Percentiles rank a stretch among this genome's conserved stretches.
Conservation (phyloP, 805 yeast genomes). For the Myxozyma monticola region DNA sequence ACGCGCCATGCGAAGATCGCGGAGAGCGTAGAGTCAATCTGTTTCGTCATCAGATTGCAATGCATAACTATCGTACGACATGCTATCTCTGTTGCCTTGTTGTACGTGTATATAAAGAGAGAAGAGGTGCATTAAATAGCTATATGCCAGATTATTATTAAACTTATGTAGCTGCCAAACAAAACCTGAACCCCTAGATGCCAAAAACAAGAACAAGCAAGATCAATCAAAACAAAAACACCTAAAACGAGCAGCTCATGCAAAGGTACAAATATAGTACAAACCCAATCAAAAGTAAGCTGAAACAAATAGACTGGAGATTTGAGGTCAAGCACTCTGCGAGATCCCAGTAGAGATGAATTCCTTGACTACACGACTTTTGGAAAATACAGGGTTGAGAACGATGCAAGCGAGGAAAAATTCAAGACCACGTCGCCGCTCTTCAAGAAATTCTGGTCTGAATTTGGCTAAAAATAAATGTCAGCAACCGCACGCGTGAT, state of each 20-base stretch:
- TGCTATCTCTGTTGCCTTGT: too few relatives aligned
- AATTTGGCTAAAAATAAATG: constrained; percentile 32
- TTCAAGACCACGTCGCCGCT: constrained; percentile 47
- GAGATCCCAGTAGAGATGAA: constrained; percentile 33
- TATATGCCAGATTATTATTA: too few relatives aligned
- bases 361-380: constrained; percentile 38
- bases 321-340: background rate
- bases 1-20: too few relatives aligned
- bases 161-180: background rate
- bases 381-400: constrained; percentile 45
- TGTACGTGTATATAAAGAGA: too few relatives aligned
- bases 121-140: too few relatives aligned
- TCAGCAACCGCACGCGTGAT: constrained; percentile 31
- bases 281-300: background rate
- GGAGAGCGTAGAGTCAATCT: too few relatives aligned
- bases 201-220: background rate
- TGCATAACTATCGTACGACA: too few relatives aligned
- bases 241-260: background rate
- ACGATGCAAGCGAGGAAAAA: constrained; percentile 48
- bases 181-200: background rate
- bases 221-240: background rate
- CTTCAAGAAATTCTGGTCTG: constrained; percentile 41
- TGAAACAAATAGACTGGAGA: background rate
- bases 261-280: background rate
- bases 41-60: too few relatives aligned